These are phyloP conservation scores for Oryza glaberrima DNA, from an alignment of 176 grass and related monocot species.

Conservation along the genomic window DNA sequence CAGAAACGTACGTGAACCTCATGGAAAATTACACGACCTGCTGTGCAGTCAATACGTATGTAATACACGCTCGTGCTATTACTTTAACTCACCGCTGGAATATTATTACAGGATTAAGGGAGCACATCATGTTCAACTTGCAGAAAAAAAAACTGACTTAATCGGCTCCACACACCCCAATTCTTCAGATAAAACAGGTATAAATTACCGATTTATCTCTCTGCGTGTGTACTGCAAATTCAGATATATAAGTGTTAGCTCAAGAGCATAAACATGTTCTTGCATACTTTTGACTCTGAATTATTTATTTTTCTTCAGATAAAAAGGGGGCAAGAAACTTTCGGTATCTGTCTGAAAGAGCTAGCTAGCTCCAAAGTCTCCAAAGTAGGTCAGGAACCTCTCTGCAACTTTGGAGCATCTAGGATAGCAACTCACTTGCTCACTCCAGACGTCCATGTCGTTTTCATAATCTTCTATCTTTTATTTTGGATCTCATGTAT, in stretches of 20 bases:
- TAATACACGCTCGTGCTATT: neutral
- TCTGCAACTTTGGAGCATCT: constrained; percentile 14
- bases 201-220: neutral
- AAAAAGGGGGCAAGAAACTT: neutral
- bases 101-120: neutral
- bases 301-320: neutral
- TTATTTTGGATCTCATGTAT: neutral
- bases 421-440: constrained; percentile 39
- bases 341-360: constrained; percentile 6
- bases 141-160: neutral
- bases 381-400: constrained; percentile 33
- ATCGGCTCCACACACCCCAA: neutral
- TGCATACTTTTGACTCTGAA: neutral
- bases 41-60: neutral
- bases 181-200: neutral
- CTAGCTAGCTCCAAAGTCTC: constrained; percentile 8
- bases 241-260: neutral
- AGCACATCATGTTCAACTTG: neutral
- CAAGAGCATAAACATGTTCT: neutral
- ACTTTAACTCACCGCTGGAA: no score
- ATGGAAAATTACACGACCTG: neutral
- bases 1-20: neutral
- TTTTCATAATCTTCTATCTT: constrained; percentile 33
- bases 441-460: constrained; percentile 43
- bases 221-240: neutral